A percentile compares a stretch with the other conserved stretches of the same genome.
These are phyloP conservation scores for Tilletia indica DNA, from an alignment of 1,284 basidiomycete genomes.

Conservation along the genomic window DNA sequence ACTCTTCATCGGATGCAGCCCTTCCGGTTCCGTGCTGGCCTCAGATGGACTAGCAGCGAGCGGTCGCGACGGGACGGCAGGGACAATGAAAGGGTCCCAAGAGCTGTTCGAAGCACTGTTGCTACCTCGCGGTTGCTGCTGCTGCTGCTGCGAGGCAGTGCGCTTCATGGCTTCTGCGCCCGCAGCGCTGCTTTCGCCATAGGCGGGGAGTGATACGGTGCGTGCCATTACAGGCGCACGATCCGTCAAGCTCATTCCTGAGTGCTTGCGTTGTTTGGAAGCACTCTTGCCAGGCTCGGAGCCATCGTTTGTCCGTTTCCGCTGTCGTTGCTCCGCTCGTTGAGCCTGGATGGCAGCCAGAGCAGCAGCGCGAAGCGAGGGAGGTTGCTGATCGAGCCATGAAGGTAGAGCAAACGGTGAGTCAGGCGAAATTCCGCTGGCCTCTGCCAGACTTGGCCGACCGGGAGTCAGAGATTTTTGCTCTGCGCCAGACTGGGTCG, in stretches of 20 bases:
- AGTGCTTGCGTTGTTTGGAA: not conserved
- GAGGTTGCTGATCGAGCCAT: constrained; percentile 14
- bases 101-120: not conserved
- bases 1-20: not conserved
- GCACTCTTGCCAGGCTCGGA: not conserved
- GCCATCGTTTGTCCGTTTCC: not conserved
- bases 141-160: too few relatives aligned
- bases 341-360: constrained; percentile 12
- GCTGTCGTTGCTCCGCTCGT: not conserved
- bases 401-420: constrained; percentile 2
- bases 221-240: not conserved
- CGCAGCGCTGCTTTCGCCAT: not conserved
- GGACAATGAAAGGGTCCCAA: constrained; percentile 14
- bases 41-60: not conserved
- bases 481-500: not conserved
- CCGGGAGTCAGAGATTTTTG: constrained; percentile 3
- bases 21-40: not conserved
- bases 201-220: not conserved
- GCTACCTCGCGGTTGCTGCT: too few relatives aligned
- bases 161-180: not conserved
- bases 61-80: not conserved
- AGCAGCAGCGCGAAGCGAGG: constrained; percentile 14
- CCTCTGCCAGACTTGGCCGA: not conserved
- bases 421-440: not conserved
- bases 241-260: not conserved